Evolutionary conservation across 2,329 filamentous ascomycete species (phyloP).

Genomic region (Anthostomella pinea): DNA sequence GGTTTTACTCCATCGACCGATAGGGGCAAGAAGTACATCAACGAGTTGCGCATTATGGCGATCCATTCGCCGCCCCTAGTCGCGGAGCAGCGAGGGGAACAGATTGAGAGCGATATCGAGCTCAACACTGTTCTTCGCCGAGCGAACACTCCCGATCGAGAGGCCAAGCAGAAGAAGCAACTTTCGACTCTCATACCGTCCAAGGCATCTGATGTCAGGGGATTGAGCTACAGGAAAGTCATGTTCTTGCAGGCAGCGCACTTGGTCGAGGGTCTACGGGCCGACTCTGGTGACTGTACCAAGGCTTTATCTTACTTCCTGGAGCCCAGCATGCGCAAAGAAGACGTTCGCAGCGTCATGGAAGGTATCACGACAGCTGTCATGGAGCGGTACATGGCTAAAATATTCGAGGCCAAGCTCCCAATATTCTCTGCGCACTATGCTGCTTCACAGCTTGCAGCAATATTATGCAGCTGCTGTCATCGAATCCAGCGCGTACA

Average conservation of each 20-base stretch:
- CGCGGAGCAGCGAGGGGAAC: conserved; percentile 81
- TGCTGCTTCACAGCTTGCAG: conserved; percentile 81
- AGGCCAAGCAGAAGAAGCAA: conserved; percentile 75
- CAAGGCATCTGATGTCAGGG: conserved; percentile 74
- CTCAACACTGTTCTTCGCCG: conserved; percentile 89
- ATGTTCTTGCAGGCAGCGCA: conserved; percentile 91
- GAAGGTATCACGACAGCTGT: conserved; percentile 64
- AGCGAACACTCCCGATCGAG: conserved; percentile 76
- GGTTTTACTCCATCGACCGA: conserved; percentile 77
- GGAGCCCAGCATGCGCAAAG: conserved; percentile 76
- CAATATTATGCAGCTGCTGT: conserved; percentile 84
- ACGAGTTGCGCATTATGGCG: conserved; percentile 80
- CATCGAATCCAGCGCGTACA: conserved; percentile 92
- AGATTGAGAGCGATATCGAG: conserved; percentile 94
- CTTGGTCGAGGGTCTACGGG: conserved; percentile 83
- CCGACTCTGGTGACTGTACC: conserved; percentile 83
- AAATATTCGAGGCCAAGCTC: conserved; percentile 67
- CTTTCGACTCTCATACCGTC: conserved; percentile 72
- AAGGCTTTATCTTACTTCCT: conserved; percentile 88
- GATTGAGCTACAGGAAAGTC: conserved; percentile 82
- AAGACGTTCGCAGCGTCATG: conserved; percentile 63
- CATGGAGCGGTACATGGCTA: conserved; percentile 74
- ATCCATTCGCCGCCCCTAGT: conserved; percentile 85
- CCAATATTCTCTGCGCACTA: conserved; percentile 86
- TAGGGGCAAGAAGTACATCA: conserved; percentile 67